These are phyloP conservation scores for Flammula alnicola DNA, from an alignment of 1,284 basidiomycete genomes.

Conservation along the genomic window DNA sequence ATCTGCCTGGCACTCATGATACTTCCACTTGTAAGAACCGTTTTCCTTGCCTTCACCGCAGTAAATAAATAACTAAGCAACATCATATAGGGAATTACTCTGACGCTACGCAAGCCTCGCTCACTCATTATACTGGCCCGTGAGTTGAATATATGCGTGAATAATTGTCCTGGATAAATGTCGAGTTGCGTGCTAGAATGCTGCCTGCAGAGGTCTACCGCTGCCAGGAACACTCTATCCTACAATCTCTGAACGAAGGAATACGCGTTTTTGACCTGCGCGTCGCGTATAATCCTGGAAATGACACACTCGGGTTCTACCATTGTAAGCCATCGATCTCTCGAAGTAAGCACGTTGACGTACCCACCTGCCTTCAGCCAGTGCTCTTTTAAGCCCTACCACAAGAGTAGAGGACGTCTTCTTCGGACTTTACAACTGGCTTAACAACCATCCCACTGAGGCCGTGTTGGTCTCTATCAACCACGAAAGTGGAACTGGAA, in stretches of 20 bases:
- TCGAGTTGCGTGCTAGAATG: slow-evolving; percentile 29
- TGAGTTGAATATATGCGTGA: slow-evolving; percentile 25
- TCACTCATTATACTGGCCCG: slow-evolving; percentile 48
- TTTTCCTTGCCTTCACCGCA: neutral
- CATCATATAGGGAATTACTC: slow-evolving; percentile 47
- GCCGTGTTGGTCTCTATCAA: slow-evolving; percentile 49
- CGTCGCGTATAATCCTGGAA: slow-evolving; percentile 50
- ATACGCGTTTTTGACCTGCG: slow-evolving; percentile 51
- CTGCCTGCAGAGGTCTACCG: slow-evolving; percentile 39
- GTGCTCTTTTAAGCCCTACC: slow-evolving; percentile 44
- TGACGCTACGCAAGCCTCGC: slow-evolving; percentile 35
- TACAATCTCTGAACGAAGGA: slow-evolving; percentile 49
- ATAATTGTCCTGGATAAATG: neutral
- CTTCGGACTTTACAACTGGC: slow-evolving; percentile 46
- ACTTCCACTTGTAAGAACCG: slow-evolving; percentile 46
- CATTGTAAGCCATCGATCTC: too few species aligned
- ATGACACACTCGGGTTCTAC: slow-evolving; percentile 50
- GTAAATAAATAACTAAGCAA: neutral
- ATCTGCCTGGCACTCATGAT: slow-evolving; percentile 51
- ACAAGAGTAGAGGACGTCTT: slow-evolving; percentile 48
- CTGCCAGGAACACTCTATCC: slow-evolving; percentile 48
- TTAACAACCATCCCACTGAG: slow-evolving; percentile 47
- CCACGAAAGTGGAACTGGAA: slow-evolving; percentile 45
- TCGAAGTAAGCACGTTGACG: too few species aligned
- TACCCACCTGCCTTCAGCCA: too few species aligned